These are phyloP conservation scores for Ogataea glucozyma DNA, from an alignment of 805 yeast genomes.

Conservation along the genomic window DNA sequence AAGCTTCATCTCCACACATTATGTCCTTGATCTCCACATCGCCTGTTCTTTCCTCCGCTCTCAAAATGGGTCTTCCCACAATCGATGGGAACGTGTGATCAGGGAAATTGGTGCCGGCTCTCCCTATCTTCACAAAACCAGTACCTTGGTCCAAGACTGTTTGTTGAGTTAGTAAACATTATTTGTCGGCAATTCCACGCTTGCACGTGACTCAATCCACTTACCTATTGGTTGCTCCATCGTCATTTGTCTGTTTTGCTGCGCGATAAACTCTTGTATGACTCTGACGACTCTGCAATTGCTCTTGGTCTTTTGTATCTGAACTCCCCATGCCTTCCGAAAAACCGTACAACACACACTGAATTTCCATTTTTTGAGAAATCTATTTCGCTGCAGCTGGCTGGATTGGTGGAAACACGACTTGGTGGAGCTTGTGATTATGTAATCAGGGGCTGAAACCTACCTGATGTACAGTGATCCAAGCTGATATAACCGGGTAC, in stretches of 20 bases:
- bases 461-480: too few species aligned
- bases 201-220: conserved; percentile 9
- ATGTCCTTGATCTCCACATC: conserved; percentile 85
- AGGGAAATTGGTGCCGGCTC: conserved; percentile 96
- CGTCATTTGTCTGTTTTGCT: conserved; percentile 14
- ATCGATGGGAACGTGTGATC: conserved; percentile 96
- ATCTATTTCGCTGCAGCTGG: background rate
- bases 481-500: too few species aligned
- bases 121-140: conserved; percentile 95
- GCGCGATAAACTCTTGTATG: background rate
- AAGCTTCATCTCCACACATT: conserved; percentile 97
- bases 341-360: conserved; percentile 9
- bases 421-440: too few species aligned
- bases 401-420: too few species aligned
- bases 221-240: conserved; percentile 35
- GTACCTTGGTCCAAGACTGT: conserved; percentile 97
- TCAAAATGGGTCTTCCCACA: conserved; percentile 93
- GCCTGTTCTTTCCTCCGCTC: conserved; percentile 91
- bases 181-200: background rate
- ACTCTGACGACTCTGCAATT: background rate
- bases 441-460: too few species aligned
- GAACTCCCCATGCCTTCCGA: conserved; percentile 3
- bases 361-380: background rate
- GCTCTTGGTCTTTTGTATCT: background rate
- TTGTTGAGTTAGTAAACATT: background rate